phyloP scores from a whole-genome alignment of 1,139 yeast genomes.

The Sugiyamaella paludigena region DNA sequence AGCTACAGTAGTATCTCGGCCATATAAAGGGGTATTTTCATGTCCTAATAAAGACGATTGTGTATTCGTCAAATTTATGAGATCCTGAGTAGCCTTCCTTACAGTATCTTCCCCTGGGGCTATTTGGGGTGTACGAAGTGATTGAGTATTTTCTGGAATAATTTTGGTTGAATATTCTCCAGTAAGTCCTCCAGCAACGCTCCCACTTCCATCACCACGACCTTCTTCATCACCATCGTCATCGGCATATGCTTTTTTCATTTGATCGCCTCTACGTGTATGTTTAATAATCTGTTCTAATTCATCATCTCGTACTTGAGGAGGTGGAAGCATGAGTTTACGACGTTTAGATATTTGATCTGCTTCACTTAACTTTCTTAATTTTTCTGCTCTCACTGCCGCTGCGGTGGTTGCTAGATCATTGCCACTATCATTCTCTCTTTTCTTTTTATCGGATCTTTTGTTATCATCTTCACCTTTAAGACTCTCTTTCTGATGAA shows the following conservation, averaged over 20 bases:
- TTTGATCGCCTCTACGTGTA: constrained; percentile 28
- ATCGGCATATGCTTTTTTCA: constrained; percentile 21
- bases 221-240: constrained; percentile 23
- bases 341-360: constrained; percentile 50
- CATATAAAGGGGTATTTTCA: constrained; percentile 28
- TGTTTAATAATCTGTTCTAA: constrained; percentile 36
- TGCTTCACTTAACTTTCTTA: constrained; percentile 37
- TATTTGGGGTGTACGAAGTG: constrained; percentile 1
- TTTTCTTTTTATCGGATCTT: constrained; percentile 35
- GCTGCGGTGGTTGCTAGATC: constrained; percentile 31
- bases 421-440: constrained; percentile 17
- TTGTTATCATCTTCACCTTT: constrained; percentile 36
- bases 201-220: too few relatives aligned
- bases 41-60: constrained; percentile 35
- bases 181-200: constrained; percentile 19
- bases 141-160: constrained; percentile 3
- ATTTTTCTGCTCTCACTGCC: constrained; percentile 41
- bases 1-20: neutral
- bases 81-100: constrained; percentile 31
- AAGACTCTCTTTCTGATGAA: constrained; percentile 45
- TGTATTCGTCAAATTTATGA: constrained; percentile 29
- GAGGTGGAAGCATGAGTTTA: constrained; percentile 54
- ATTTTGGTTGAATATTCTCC: constrained; percentile 13
- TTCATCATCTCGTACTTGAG: constrained; percentile 43
- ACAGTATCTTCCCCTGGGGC: constrained; percentile 28